Conservation (phyloP, 768 basidiomycete genomes). For the Xerocomus brunneocitrinus region DNA sequence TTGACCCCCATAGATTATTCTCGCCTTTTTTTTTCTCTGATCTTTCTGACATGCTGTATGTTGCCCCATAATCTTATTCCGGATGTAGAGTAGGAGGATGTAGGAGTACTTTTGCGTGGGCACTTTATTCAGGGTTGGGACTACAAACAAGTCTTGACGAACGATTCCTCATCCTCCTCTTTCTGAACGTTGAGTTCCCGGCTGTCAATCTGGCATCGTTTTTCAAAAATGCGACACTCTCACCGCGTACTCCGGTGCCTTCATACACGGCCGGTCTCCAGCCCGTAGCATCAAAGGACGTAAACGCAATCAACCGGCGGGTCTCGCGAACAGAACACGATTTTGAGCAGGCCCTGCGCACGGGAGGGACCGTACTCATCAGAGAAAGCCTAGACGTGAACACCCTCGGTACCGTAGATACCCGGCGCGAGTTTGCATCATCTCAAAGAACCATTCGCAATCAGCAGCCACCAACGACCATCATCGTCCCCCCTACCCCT, state of each 20-base stretch:
- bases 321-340: slow-evolving; percentile 73
- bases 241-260: slow-evolving; percentile 41
- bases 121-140: slow-evolving; percentile 21
- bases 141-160: neutral
- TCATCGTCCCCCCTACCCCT: slow-evolving; percentile 67
- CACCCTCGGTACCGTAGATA: slow-evolving; percentile 54
- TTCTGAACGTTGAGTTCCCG: too few relatives aligned
- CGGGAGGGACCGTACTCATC: slow-evolving; percentile 63
- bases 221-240: slow-evolving; percentile 49
- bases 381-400: slow-evolving; percentile 70
- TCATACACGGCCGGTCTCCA: slow-evolving; percentile 50
- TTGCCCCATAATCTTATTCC: slow-evolving; percentile 30
- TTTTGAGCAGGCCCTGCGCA: slow-evolving; percentile 72
- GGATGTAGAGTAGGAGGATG: slow-evolving; percentile 27
- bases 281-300: slow-evolving; percentile 54
- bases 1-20: slow-evolving; percentile 33
- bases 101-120: slow-evolving; percentile 20
- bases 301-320: slow-evolving; percentile 42
- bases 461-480: slow-evolving; percentile 54
- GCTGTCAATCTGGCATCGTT: slow-evolving; percentile 59
- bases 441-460: slow-evolving; percentile 36
- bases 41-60: slow-evolving; percentile 24
- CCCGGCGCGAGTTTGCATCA: slow-evolving; percentile 34
- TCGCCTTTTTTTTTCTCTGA: slow-evolving; percentile 2
- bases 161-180: too few relatives aligned